Base-by-base conservation (phyloP, 2,329 filamentous ascomycete genomes). In the Penicillium sp. region DNA sequence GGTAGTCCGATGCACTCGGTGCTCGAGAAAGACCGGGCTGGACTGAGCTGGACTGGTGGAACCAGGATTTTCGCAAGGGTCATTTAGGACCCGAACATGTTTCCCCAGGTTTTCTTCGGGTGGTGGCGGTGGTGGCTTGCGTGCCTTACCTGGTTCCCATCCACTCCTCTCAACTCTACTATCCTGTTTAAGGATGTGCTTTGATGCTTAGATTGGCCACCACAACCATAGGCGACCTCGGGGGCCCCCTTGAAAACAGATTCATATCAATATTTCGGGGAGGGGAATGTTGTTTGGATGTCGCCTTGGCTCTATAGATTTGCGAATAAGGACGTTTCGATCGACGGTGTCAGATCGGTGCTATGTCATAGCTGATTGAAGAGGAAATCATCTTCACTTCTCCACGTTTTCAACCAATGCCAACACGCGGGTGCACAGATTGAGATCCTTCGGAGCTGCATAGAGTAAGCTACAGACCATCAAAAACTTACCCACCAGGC, bases 1-100 rank as follows among this genome's bases (percentile, higher is more conserved):
- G 15, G 12, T 34, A 15, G 23, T 9, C 26, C 10, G 46, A 44
- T 21, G 40, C 47, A 50, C 40, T 50, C 37, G 36, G 33, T 7
- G 33, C 23, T 29, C 24, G 26, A 37, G 23, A 52, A 21, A 44
- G 50, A 32, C 53, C 42, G 26, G 42, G 37, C 46, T 55, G 27
- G 51, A 43, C 30, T 27, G n/a, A n/a, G 12, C 26, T 27, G 26
- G 37, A 13, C 40, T 45, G 37, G 37, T 36, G 36, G 37, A 32
- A n/a, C 36, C 43, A 26, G 34, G 23, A 24, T 26, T 44, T 41
- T 42, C 23, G n/a, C 24, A 10, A 26, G 13, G 40, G 20, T 37
- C 40, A 27, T 15, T 37, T 13, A 30, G 30, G 20, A 30, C 17
- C 24, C n/a, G 20, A 26, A 17, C 45, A 24, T 42, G 18, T 21